Evolutionary conservation across 768 basidiomycete species (phyloP).

Genomic region (Sporobolomyces pararoseus): DNA sequence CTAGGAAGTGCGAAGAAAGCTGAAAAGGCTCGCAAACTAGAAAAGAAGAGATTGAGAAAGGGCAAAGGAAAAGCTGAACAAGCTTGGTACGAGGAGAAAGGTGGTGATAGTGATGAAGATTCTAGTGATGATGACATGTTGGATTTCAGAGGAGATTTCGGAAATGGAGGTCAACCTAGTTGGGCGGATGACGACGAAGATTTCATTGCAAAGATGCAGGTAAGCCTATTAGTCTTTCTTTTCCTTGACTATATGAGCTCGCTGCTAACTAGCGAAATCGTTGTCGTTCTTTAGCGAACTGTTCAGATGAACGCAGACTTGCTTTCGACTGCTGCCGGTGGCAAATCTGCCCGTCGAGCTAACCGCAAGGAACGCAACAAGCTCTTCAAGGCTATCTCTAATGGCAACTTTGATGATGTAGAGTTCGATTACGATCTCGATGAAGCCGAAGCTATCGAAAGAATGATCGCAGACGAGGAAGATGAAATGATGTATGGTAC

Average conservation of each 20-base stretch:
- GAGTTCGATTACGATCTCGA: slow-evolving; percentile 34
- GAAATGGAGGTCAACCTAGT: slow-evolving; percentile 15
- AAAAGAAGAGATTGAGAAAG: slow-evolving; percentile 22
- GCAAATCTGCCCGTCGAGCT: slow-evolving; percentile 11
- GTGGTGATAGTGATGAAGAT: slow-evolving; percentile 6
- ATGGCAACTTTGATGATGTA: slow-evolving; percentile 35
- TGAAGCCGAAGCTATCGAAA: slow-evolving; percentile 27
- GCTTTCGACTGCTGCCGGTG: slow-evolving; percentile 17
- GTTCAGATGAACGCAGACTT: slow-evolving; percentile 30
- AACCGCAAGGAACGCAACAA: slow-evolving; percentile 40
- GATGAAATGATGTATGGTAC: slow-evolving; percentile 18
- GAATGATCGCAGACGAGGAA: slow-evolving; percentile 26
- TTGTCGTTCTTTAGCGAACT: not conserved
- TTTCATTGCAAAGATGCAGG: slow-evolving; percentile 31
- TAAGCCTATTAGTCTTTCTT: not conserved
- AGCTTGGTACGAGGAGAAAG: slow-evolving; percentile 9
- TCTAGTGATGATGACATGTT: slow-evolving; percentile 16
- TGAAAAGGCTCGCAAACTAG: slow-evolving; percentile 28
- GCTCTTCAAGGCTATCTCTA: slow-evolving; percentile 37
- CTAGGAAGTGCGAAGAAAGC: slow-evolving; percentile 8
- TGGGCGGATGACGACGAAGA: slow-evolving; percentile 41
- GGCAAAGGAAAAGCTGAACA: slow-evolving; percentile 34
- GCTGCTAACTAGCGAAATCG: not conserved
- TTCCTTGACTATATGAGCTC: not conserved
- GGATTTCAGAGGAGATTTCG: slow-evolving; percentile 7